Conservation (phyloP, 1,284 basidiomycete genomes). For the Ceratobasidium sp. region DNA sequence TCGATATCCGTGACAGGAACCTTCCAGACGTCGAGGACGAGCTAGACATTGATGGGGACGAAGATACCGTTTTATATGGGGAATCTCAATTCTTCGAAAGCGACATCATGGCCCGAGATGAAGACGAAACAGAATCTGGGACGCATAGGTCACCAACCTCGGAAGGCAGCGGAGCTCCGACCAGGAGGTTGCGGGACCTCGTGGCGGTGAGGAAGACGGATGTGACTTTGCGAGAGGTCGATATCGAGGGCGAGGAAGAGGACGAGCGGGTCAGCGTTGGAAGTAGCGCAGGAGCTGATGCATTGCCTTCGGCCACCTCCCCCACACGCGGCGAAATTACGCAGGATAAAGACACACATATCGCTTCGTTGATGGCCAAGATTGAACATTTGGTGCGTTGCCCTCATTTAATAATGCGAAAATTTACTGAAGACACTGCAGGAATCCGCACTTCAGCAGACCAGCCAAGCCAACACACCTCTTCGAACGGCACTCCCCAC, state of each 20-base stretch:
- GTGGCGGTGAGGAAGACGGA: slow-evolving; percentile 25
- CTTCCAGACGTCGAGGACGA: slow-evolving; percentile 74
- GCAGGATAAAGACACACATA: slow-evolving; percentile 58
- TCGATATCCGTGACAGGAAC: slow-evolving; percentile 63
- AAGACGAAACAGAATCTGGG: slow-evolving; percentile 56
- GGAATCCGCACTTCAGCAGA: slow-evolving; percentile 54
- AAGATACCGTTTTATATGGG: slow-evolving; percentile 61
- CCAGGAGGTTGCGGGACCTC: slow-evolving; percentile 18
- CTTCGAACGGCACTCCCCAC: neutral
- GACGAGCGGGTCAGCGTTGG: slow-evolving; percentile 41
- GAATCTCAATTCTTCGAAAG: slow-evolving; percentile 74
- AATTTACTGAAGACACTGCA: slow-evolving; percentile 47
- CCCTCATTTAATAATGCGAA: neutral
- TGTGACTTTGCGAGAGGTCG: slow-evolving; percentile 19
- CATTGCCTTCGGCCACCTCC: slow-evolving; percentile 1
- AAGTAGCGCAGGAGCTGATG: slow-evolving; percentile 5
- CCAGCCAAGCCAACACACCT: slow-evolving; percentile 10
- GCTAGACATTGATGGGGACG: slow-evolving; percentile 77
- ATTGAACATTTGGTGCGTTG: slow-evolving; percentile 62
- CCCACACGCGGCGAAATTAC: slow-evolving; percentile 48
- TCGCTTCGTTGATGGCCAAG: slow-evolving; percentile 66
- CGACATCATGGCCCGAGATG: slow-evolving; percentile 60
- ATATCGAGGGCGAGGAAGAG: slow-evolving; percentile 47
- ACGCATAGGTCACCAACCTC: slow-evolving; percentile 48
- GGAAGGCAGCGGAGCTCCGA: neutral